phyloP scores from a whole-genome alignment of 371 early-diverging fungal genomes.

The Homolaphlyctis polyrhiza region DNA sequence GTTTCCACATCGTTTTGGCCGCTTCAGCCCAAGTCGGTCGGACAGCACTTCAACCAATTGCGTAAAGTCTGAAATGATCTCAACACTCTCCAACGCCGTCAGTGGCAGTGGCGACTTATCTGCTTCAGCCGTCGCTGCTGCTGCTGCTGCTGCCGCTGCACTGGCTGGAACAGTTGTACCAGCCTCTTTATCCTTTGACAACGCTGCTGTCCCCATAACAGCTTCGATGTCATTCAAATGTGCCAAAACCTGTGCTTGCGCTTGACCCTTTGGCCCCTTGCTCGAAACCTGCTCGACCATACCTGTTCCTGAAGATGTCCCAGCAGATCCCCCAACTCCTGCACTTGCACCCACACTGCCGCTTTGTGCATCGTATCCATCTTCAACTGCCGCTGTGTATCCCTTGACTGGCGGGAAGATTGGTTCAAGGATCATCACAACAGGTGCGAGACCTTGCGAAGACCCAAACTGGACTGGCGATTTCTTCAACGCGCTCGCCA shows the following conservation, averaged over 20 bases:
- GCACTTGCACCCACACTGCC: neutral
- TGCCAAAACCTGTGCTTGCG: slow-evolving; percentile 13
- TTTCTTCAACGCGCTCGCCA: slow-evolving; percentile 10
- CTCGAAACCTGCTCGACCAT: neutral
- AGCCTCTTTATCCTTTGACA: neutral
- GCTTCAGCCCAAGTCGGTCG: slow-evolving; percentile 4
- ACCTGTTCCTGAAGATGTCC: neutral
- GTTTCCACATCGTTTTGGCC: slow-evolving; percentile 5
- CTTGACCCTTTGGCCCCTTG: slow-evolving; percentile 12
- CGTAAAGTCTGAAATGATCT: slow-evolving; percentile 11
- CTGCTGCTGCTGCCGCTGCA: neutral
- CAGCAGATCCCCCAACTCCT: neutral
- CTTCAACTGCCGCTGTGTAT: neutral
- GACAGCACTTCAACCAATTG: slow-evolving; percentile 14
- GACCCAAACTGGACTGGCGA: slow-evolving; percentile 9
- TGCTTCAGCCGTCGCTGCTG: neutral
- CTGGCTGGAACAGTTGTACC: neutral
- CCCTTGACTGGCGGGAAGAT: slow-evolving; percentile 11
- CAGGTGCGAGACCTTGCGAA: slow-evolving; percentile 9
- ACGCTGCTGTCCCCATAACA: slow-evolving; percentile 6
- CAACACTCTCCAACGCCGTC: slow-evolving; percentile 5
- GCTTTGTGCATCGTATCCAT: neutral
- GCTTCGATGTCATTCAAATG: slow-evolving; percentile 5
- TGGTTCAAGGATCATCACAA: slow-evolving; percentile 11
- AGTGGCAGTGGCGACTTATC: neutral